These are phyloP conservation scores for Clarireedia sp. DNA, from an alignment of 2,329 filamentous ascomycete species.

Conservation along the genomic window DNA sequence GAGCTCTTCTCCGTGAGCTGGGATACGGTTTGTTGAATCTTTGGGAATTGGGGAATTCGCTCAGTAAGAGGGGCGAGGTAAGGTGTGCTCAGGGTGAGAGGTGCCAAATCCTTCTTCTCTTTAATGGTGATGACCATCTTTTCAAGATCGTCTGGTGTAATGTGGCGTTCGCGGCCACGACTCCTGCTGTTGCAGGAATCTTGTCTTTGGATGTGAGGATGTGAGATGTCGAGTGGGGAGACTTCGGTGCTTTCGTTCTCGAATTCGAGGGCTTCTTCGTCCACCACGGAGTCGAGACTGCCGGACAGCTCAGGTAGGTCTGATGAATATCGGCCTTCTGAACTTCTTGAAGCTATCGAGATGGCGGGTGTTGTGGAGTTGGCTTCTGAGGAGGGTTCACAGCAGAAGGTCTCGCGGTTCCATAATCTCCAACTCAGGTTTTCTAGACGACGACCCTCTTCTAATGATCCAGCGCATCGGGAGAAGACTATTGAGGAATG, in stretches of 20 bases:
- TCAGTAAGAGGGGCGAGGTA: constrained; percentile 34
- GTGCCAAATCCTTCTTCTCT: constrained; percentile 65
- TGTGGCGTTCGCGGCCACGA: constrained; percentile 72
- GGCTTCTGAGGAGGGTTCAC: constrained; percentile 53
- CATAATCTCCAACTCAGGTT: constrained; percentile 95
- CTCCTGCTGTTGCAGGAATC: constrained; percentile 67
- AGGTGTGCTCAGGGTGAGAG: constrained; percentile 35
- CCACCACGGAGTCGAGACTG: constrained; percentile 66
- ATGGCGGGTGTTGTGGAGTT: constrained; percentile 37
- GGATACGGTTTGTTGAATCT: constrained; percentile 43
- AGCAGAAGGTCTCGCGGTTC: constrained; percentile 90
- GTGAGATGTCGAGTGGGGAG: constrained; percentile 47
- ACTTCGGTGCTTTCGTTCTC: constrained; percentile 36
- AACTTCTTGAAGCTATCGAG: constrained; percentile 27
- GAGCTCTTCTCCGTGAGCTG: constrained; percentile 25
- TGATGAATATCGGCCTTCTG: constrained; percentile 36
- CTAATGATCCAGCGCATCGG: constrained; percentile 86
- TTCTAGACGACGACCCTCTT: constrained; percentile 85
- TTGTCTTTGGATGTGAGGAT: constrained; percentile 59
- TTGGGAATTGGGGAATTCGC: neutral
- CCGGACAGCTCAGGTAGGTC: constrained; percentile 66
- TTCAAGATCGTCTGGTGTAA: constrained; percentile 85
- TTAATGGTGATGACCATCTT: constrained; percentile 92
- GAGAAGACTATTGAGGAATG: constrained; percentile 63
- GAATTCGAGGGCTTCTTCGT: constrained; percentile 59